Base-by-base conservation (phyloP, 305 asterid species). In the Nicotiana rustica region DNA sequence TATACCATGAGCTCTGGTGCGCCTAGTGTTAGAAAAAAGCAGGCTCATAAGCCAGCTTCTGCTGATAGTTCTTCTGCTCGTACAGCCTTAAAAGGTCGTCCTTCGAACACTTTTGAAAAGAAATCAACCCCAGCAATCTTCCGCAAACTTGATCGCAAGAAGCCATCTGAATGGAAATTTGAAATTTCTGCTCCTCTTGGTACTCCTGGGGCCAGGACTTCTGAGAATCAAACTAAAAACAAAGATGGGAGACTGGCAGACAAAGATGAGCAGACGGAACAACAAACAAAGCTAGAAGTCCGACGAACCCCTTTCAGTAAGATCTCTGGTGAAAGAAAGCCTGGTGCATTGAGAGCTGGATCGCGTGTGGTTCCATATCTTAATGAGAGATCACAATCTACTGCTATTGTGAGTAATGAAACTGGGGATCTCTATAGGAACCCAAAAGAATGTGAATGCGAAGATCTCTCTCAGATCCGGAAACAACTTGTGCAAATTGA, bases 401-500 rank as follows among this genome's bases (percentile, higher is more conserved):
- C 87, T 82, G 87, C 85, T 41, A 85, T 89, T 59, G 84, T 87
- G 68, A 86, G 93, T 86, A 89, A 89, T 79, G 95, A 87, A 67
- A 82, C 87, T 19, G 92, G 86, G 79, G 89, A 88, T 33, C 81
- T 60, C 67, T 69, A 52, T 84, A 88, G 82, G 89, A 89, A 86
- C 86, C 91, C 85, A 77, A 89, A 84, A 85, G 95, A 91, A 81
- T 55, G 87, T 79, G 97, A 41, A 41, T 41, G 10, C 47, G 10
- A 92, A n/a, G 99, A 96, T 84, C 90, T 96, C 18, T 91, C 95
- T 68, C 57, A 84, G 80, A 96, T 96, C 67, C 92, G 92, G 67
- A 90, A 90, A 80, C 98, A 96, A 82, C 98, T 96, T 90, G 89
- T 88, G 85, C 97, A 94, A 86, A 96, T 96, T 85, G 99, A 96